Evolutionary conservation across 495 filamentous ascomycete genomes (phyloP).

Genomic region (Hypoxylon fragiforme): DNA sequence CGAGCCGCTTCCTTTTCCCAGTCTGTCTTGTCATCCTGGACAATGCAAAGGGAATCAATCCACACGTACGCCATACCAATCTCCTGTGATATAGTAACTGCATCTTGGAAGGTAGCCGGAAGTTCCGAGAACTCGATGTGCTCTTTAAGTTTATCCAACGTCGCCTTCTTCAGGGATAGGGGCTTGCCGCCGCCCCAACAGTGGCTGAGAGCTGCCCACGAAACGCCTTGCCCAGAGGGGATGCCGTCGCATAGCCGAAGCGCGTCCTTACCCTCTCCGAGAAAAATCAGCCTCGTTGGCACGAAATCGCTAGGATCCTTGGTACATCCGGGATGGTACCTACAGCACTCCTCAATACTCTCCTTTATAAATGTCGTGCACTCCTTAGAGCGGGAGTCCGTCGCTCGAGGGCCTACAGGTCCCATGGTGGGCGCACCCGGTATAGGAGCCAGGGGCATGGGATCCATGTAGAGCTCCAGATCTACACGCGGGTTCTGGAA

Average conservation of each 20-base stretch:
- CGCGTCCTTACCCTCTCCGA: conserved; percentile 13
- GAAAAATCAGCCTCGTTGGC: conserved; percentile 18
- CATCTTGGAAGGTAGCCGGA: conserved; percentile 33
- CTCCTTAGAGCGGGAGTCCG: conserved; percentile 14
- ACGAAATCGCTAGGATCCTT: conserved; percentile 3
- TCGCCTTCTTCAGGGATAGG: conserved; percentile 12
- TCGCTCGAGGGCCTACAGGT: conserved; percentile 1
- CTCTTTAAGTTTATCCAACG: conserved; percentile 6
- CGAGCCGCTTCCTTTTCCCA: conserved; percentile 43
- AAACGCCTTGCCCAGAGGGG: conserved; percentile 1
- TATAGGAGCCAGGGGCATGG: conserved; percentile 17
- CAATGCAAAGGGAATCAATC: conserved; percentile 42
- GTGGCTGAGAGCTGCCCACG: conserved; percentile 37
- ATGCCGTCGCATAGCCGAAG: conserved; percentile 7
- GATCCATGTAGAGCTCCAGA: conserved; percentile 21
- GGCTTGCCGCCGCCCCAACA: conserved; percentile 32
- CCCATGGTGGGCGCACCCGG: conserved; percentile 14
- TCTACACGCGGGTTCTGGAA: conserved; percentile 20
- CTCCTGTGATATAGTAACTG: conserved; percentile 22
- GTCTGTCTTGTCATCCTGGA: conserved; percentile 39
- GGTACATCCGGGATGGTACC: conserved; percentile 5
- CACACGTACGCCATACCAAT: conserved; percentile 37
- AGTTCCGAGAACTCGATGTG: conserved; percentile 12
- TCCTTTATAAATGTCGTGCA: conserved; percentile 24
- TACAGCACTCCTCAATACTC: conserved; percentile 14